Evolutionary conservation across 2,329 filamentous ascomycete genomes (phyloP).

Genomic region (Aureobasidium sp.): DNA sequence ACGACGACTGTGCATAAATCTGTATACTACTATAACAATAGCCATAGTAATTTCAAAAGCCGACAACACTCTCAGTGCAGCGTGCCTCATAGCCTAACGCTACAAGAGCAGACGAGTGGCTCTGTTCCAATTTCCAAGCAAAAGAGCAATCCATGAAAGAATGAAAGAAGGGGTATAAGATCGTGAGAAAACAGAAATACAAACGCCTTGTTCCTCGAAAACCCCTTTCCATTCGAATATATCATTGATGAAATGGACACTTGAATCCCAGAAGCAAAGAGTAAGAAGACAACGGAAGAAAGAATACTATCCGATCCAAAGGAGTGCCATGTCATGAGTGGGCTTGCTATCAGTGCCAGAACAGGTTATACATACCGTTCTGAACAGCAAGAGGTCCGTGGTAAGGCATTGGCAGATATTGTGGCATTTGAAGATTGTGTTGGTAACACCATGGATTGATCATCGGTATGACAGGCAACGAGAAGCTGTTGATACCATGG

Average conservation of each 20-base stretch:
- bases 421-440: neutral
- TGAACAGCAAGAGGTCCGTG: neutral
- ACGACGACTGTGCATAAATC: neutral
- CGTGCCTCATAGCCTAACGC: neutral
- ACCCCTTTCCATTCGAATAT: neutral
- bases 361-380: neutral
- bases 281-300: neutral
- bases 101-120: neutral
- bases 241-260: slow-evolving; percentile 10
- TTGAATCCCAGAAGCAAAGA: neutral
- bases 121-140: neutral
- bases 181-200: neutral
- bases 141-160: neutral
- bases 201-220: neutral
- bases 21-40: slow-evolving; percentile 13
- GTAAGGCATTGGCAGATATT: slow-evolving; percentile 1
- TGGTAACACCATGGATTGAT: neutral
- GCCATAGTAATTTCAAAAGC: neutral
- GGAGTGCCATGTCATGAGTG: too few relatives aligned
- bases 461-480: neutral
- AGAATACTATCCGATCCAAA: neutral
- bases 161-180: neutral
- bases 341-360: neutral
- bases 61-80: neutral
- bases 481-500: neutral